phyloP scores from a whole-genome alignment of 352 stramenopile genomes.

The Globisporangium lucens region DNA sequence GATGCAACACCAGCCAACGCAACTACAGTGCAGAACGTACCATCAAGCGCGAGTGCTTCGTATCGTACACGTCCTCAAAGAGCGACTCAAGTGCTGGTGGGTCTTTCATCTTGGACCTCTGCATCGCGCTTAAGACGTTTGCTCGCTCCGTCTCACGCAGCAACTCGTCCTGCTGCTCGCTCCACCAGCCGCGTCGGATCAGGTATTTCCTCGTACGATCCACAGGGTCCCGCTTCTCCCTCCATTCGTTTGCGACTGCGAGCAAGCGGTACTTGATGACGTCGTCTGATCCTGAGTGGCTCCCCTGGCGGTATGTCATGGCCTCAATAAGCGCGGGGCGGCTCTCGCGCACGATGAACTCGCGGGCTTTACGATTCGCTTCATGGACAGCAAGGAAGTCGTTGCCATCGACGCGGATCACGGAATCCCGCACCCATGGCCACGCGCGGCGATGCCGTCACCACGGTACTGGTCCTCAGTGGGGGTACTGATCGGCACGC shows the following conservation, averaged over 20 bases:
- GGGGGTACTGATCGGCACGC: conserved; percentile 97
- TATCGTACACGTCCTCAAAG: conserved; percentile 97
- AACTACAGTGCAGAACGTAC: conserved; percentile 27
- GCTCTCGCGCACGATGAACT: conserved; percentile 88
- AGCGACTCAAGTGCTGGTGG: conserved; percentile 86
- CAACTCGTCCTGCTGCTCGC: conserved; percentile 58
- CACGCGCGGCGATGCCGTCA: conserved; percentile 95
- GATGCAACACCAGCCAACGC: neutral
- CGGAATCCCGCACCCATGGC: conserved; percentile 94
- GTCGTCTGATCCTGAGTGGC: conserved; percentile 98
- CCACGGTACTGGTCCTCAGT: conserved; percentile 95
- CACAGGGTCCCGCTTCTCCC: conserved; percentile 63
- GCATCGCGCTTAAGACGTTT: conserved; percentile 77
- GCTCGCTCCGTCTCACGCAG: conserved; percentile 87
- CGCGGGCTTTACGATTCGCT: conserved; percentile 87
- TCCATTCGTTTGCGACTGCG: conserved; percentile 92
- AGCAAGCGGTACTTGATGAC: conserved; percentile 93
- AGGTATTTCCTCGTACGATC: neutral
- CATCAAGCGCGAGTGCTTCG: conserved; percentile 91
- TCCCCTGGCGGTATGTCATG: conserved; percentile 98
- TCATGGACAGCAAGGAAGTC: conserved; percentile 96
- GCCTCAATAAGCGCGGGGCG: conserved; percentile 96
- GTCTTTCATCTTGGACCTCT: conserved; percentile 89
- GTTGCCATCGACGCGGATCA: conserved; percentile 97
- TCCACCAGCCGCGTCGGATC: neutral